Evolutionary conservation across 1,284 basidiomycete species (phyloP), one percentile per base, ranked within the genome.

Genomic region (Boletellus deceptivus): DNA sequence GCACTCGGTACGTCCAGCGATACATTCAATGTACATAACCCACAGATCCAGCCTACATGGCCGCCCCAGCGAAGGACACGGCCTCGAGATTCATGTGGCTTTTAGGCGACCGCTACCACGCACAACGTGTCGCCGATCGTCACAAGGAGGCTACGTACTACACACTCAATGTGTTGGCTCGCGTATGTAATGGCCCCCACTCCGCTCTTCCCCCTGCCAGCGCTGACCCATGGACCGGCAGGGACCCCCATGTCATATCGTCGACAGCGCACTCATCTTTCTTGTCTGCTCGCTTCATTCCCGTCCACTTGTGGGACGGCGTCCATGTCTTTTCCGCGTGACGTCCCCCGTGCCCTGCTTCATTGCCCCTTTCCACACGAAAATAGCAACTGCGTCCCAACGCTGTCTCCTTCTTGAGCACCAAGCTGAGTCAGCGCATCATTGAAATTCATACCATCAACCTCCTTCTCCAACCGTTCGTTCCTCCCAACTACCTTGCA

Each of bases 101-200:
- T 60, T 59, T 64, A 63, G 42, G 59, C 61, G 61, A 63, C 60
- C 51, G 47, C 55, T 48, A 48, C 25, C 27, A 16, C 41, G 18
- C 44, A 37, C 51, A 48, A 46, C 53, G 36, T 62, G 63, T 47
- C 10, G 53, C 47, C 59, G 63, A 62, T 66, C 57, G 63, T 66
- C 59, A 60, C 54, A 64, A 47, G n/a, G 34, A 39, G 39, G 43
- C 31, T 64, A 62, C 60, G 60, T 62, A 62, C 61, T 31, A 31
- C 29, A 53, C 46, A 59, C 57, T 13, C 57, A 41, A 9, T 37
- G 46, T 18, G 50, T 16, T 6, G 16, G n/a, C 33, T 46, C 47
- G 45, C 16, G 54, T 65, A 65, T 64, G 60, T 61, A 61, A 61
- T 65, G 41, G 18, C 44, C 27, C 6, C 31, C 44, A 3, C 31